Base-by-base conservation (phyloP, 2,329 filamentous ascomycete species). In the Sphaerostilbella broomeana region DNA sequence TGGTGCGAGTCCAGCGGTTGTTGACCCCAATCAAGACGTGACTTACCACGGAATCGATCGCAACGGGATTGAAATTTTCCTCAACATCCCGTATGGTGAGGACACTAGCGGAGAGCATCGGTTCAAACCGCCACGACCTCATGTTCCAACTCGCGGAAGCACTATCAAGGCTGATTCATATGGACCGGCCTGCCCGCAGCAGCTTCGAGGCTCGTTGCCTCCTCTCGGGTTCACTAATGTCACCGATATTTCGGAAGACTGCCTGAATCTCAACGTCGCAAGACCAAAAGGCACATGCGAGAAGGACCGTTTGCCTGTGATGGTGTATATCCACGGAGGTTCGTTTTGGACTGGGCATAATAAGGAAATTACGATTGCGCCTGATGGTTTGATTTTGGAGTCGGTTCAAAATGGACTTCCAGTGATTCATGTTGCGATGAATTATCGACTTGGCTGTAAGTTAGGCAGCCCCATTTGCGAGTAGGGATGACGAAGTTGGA, bases 31-130 rank as follows among this genome's bases (percentile, higher is more conserved):
- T 11, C 37, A 38, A 2, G 45, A 53, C 21, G 52, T 71, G 32
- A 66, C 57, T 1, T 72, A 70, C 47, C 42, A 48, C n/a, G 69
- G 70, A 8, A 47, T 69, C 15, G 40, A 55, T 8, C 60, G 63
- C 43, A 68, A 67, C 43, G 63, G 58, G 16, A 57, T 72, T 25
- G 69, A 73, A 38, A 55, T 63, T 7, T 73, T 71, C 44, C 57
- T 69, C 4, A 62, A 61, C n/a, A 67, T 72, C 16, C 63, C 59
- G 1, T 73, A 68, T 33, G 69, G 63, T 4, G 49, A 68, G 35
- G 67, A 70, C 44, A 72, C 69, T 1, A 48, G 63, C 43, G 67
- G 66, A 8, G 46, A 49, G 18, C 62, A 67, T 34, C 59, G 69
- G 33, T 73, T 72, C 52, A 67, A 64, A 40, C 65, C 68, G 6